Percentiles rank a stretch among this genome's conserved stretches.
phyloP scores from a whole-genome alignment of 108 stramenopile genomes.

The Nitzschia sp. region DNA sequence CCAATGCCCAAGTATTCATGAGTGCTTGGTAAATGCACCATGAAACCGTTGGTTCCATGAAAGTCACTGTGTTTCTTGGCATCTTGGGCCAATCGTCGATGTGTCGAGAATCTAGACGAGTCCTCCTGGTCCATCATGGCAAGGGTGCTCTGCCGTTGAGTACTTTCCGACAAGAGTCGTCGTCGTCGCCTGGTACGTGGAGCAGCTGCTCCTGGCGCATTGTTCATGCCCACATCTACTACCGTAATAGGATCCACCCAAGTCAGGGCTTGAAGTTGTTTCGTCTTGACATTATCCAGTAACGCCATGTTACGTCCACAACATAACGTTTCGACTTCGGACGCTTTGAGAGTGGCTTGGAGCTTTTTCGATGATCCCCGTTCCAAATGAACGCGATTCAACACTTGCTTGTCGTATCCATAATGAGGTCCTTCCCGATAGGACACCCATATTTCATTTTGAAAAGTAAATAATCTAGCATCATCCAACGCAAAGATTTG shows the following conservation, averaged over 20 bases:
- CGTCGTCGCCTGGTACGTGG: not conserved
- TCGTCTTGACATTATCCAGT: conserved; percentile 41
- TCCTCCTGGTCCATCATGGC: not conserved
- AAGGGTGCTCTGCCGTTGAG: not conserved
- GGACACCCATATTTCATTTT: conserved; percentile 61
- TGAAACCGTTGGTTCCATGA: conserved; percentile 86
- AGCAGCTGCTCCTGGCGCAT: not conserved
- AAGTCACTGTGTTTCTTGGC: conserved; percentile 46
- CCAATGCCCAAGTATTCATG: conserved; percentile 80
- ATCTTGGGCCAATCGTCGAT: conserved; percentile 20
- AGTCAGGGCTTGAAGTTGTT: conserved; percentile 61
- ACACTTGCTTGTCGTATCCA: conserved; percentile 85
- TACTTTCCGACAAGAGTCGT: not conserved
- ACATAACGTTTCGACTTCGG: conserved; percentile 75
- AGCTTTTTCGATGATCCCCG: conserved; percentile 31
- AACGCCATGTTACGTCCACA: conserved; percentile 90
- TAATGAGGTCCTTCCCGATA: conserved; percentile 82
- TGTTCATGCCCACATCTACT: conserved; percentile 45
- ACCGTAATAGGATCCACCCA: conserved; percentile 90
- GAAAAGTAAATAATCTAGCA: conserved; percentile 77
- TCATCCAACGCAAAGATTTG: conserved; percentile 67
- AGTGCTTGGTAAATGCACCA: conserved; percentile 60
- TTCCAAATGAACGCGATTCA: conserved; percentile 62
- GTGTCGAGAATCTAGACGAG: conserved; percentile 2
- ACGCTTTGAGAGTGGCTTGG: conserved; percentile 60